A percentile compares a stretch with the other conserved stretches of the same genome.
These are phyloP conservation scores for Neofusicoccum sp. DNA, from an alignment of 2,329 filamentous ascomycete genomes.

Conservation along the genomic window DNA sequence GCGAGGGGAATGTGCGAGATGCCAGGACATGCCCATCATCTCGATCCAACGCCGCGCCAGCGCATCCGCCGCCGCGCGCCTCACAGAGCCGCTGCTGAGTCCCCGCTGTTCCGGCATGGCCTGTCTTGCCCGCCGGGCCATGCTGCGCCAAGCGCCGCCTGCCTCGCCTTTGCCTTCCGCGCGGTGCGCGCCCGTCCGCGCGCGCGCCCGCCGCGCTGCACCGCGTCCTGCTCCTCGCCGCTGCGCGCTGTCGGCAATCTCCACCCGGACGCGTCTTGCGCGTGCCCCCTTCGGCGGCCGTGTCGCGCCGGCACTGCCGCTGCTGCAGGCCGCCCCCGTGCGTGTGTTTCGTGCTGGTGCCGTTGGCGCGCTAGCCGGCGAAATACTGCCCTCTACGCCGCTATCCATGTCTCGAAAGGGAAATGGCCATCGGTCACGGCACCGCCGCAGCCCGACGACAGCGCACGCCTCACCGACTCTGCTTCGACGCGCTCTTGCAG, in stretches of 20 bases:
- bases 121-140: not conserved
- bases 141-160: not conserved
- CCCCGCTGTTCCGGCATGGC: not conserved
- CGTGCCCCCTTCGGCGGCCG: not conserved
- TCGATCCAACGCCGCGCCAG: slow-evolving; percentile 1
- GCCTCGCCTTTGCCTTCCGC: not conserved
- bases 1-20: not conserved
- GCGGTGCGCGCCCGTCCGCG: not conserved
- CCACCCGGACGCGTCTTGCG: not conserved
- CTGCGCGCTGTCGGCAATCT: not conserved
- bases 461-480: slow-evolving; percentile 7
- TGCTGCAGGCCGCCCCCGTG: not conserved
- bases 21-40: slow-evolving; percentile 7
- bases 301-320: not conserved
- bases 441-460: not conserved
- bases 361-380: slow-evolving; percentile 13
- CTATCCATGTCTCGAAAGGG: slow-evolving; percentile 14
- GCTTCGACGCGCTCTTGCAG: not conserved
- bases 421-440: slow-evolving; percentile 8
- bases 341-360: not conserved
- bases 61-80: slow-evolving; percentile 11
- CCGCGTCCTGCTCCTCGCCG: not conserved
- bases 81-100: not conserved
- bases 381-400: not conserved
- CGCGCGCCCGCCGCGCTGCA: not conserved